Base-by-base conservation (phyloP, 2,329 filamentous ascomycete species). In the Ascochyta clinopodiicola region DNA sequence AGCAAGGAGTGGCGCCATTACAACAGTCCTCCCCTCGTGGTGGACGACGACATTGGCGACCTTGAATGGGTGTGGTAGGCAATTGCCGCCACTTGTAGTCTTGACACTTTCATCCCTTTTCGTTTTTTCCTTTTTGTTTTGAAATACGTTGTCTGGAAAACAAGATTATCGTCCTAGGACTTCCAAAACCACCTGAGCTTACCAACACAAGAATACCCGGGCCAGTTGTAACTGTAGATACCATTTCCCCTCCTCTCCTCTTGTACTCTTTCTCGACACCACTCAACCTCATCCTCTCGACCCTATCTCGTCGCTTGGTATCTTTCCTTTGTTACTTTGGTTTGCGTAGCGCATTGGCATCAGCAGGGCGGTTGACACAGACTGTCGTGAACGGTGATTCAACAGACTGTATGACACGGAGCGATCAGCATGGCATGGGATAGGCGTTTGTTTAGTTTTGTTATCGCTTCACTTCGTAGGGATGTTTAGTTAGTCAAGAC, bases 1-100 rank as follows among this genome's bases (percentile, higher is more conserved):
- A 80, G 76, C 61, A 78, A 77, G 66, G 80, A 82, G 64, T 82
- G 80, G 80, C 79, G 80, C 66, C 75, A 78, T 52, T 77, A 81
- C 63, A 72, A 71, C 57, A 63, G 63, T 43, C 44, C 54, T 48
- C 59, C 63, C 29, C 55, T 64, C 56, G 61, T 63, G 10, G 50
- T 54, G 51, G 62, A 84, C 70, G 87, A 89, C 71, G 88, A 89
- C 79, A 84, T 91, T 75, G 88, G 88, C 72, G 90, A 94, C 72
- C 80, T 93, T 81, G 92, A 96, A 86, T 96, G 94, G 88, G 91
- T 96, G 92, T 82, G 91, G 90, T 80, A 96, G 91, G 87, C 87
- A 90, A 77, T 87, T 87, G 44, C 74, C 81, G 85, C 75, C 84
- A 86, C 76, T 82, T 86, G 76, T 86, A 84, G 81, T 79, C 71